Evolutionary conservation across 345 rosid genomes (phyloP).

Genomic region (Linum trigynum): DNA sequence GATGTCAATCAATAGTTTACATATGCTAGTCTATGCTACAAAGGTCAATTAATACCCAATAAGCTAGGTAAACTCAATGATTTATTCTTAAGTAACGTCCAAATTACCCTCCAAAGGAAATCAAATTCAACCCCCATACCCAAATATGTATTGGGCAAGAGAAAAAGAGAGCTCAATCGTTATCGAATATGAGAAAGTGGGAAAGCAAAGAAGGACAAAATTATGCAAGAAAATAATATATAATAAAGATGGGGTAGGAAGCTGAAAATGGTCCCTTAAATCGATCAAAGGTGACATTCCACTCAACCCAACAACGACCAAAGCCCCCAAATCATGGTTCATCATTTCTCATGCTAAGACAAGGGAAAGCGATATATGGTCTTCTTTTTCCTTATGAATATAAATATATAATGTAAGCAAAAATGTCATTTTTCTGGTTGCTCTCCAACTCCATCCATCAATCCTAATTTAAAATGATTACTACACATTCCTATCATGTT

Average conservation of each 20-base stretch:
- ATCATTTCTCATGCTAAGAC: constrained; percentile 8
- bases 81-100: no score
- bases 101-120: background rate
- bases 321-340: background rate
- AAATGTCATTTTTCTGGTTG: no score
- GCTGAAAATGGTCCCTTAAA: constrained; percentile 19
- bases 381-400: no score
- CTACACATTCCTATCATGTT: no score
- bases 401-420: no score
- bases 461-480: no score
- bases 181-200: background rate
- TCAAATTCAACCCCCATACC: background rate
- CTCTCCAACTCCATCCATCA: constrained; percentile 1
- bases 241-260: background rate
- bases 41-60: no score
- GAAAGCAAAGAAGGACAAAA: background rate
- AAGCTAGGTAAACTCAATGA: no score
- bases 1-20: no score
- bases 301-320: constrained; percentile 12
- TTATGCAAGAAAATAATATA: background rate
- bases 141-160: background rate
- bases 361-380: no score
- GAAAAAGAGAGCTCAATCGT: background rate
- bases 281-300: constrained; percentile 15
- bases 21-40: no score